Evolutionary conservation across 2,329 filamentous ascomycete species (phyloP).

Genomic region (Fusarium armeniacum): DNA sequence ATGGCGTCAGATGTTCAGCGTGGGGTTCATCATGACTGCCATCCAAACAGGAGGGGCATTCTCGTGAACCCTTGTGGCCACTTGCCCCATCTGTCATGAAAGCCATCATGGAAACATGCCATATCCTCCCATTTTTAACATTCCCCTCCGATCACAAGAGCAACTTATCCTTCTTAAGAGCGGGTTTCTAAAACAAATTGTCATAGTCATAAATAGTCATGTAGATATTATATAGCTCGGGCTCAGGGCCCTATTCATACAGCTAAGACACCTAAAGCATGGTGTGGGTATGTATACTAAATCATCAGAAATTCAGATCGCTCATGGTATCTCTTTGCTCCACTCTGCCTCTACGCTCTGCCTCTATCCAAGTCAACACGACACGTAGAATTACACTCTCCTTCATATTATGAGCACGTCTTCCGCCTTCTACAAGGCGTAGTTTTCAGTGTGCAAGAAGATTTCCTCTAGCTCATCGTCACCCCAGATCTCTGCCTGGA

Average conservation of each 20-base stretch:
- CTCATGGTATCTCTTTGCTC: slow-evolving; percentile 50
- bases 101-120: neutral
- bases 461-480: slow-evolving; percentile 87
- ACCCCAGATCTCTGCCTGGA: slow-evolving; percentile 88
- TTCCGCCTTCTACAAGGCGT: slow-evolving; percentile 73
- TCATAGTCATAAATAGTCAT: slow-evolving; percentile 17
- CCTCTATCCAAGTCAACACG: neutral
- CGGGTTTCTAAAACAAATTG: neutral
- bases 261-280: slow-evolving; percentile 17
- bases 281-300: slow-evolving; percentile 27
- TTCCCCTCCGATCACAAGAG: slow-evolving; percentile 1
- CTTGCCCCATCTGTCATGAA: slow-evolving; percentile 12
- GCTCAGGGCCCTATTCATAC: slow-evolving; percentile 31
- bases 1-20: neutral
- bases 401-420: slow-evolving; percentile 5
- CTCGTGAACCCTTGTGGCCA: slow-evolving; percentile 40
- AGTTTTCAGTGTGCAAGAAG: slow-evolving; percentile 95
- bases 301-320: slow-evolving; percentile 45
- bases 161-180: neutral
- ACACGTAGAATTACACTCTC: slow-evolving; percentile 45
- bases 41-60: slow-evolving; percentile 30
- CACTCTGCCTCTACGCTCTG: neutral
- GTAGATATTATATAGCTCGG: slow-evolving; percentile 39
- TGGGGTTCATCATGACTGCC: slow-evolving; percentile 37
- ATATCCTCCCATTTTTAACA: slow-evolving; percentile 13